Conservation (phyloP, 345 rosid species). For the Turritis glabra region DNA sequence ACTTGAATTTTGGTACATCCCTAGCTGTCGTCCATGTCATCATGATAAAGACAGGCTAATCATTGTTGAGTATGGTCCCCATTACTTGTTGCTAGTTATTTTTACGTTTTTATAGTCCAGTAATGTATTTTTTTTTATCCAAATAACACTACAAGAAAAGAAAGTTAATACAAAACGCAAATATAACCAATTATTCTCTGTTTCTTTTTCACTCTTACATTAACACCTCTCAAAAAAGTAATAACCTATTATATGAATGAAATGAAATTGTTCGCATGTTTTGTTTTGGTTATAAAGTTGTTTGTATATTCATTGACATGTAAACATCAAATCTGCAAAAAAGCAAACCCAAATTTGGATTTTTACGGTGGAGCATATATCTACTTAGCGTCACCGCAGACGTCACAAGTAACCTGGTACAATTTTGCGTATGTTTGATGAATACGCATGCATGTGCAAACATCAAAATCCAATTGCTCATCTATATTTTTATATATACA, state of each 20-base stretch:
- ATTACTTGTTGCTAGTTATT: neutral
- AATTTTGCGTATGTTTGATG: neutral
- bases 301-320: neutral
- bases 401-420: constrained; percentile 22
- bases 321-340: constrained; percentile 11
- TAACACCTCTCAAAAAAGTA: neutral
- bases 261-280: neutral
- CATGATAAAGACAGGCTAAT: constrained; percentile 5
- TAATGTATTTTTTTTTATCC: neutral
- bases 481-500: neutral
- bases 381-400: constrained; percentile 16
- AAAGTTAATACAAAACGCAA: too few species aligned
- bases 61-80: neutral
- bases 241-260: neutral
- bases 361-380: neutral
- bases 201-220: neutral
- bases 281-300: neutral
- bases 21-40: neutral
- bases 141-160: too few species aligned
- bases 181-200: neutral
- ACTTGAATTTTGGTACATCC: constrained; percentile 6
- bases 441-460: neutral
- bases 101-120: neutral
- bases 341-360: neutral
- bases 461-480: constrained; percentile 11